Evolutionary conservation across 192 early-diverging fungal species (phyloP).

Genomic region (Backusella liffmaniae): DNA sequence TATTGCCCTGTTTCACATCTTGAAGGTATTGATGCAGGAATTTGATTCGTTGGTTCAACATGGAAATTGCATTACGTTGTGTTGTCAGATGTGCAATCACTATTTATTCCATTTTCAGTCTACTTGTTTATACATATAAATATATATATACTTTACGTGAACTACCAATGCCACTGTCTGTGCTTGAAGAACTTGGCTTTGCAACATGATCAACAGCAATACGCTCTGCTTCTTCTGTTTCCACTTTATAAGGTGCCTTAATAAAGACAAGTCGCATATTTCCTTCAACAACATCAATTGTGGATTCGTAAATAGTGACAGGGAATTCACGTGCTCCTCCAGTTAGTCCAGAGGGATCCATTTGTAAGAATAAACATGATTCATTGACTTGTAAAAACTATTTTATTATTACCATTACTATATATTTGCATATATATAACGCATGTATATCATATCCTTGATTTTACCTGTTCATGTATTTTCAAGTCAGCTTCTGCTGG

Average conservation of each 20-base stretch:
- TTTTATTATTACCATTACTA: not conserved
- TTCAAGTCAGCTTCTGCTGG: conserved; percentile 64
- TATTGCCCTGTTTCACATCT: conserved; percentile 59
- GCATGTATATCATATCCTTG: not conserved
- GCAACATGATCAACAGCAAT: conserved; percentile 89
- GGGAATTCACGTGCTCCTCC: conserved; percentile 64
- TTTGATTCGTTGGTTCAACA: conserved; percentile 72
- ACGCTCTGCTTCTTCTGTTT: conserved; percentile 84
- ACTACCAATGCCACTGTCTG: conserved; percentile 51
- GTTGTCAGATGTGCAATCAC: conserved; percentile 68
- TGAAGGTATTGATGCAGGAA: conserved; percentile 70
- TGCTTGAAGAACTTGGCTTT: conserved; percentile 51
- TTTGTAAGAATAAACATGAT: conserved; percentile 70
- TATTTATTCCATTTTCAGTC: conserved; percentile 21
- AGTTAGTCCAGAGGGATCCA: conserved; percentile 55
- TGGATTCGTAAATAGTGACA: conserved; percentile 75
- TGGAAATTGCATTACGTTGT: conserved; percentile 79
- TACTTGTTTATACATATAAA: not conserved
- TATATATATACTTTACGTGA: conserved; percentile 43
- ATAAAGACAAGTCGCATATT: conserved; percentile 62
- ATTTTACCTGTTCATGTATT: conserved; percentile 71
- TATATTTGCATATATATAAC: not conserved
- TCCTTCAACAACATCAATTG: conserved; percentile 61
- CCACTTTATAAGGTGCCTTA: conserved; percentile 67
- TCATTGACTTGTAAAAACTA: conserved; percentile 77